Base-by-base conservation (phyloP, 192 early-diverging fungal species). In the Phycomyces blakesleeanus region DNA sequence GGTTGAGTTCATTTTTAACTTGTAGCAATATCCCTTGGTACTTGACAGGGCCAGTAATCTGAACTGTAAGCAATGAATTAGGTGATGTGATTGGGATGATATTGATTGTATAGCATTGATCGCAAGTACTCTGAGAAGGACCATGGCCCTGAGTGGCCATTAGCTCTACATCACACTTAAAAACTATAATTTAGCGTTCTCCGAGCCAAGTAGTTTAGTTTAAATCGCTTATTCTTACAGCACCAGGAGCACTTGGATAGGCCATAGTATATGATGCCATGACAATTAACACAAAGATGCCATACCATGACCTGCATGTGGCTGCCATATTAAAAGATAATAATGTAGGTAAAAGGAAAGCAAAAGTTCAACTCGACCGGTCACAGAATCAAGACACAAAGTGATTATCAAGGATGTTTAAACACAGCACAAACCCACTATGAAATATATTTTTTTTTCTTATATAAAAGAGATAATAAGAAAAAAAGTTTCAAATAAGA, bases 131-230 rank as follows among this genome's bases (percentile, higher is more conserved):
- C n/a, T 54, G 20, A 12, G 61, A 63, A 26, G 61, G 61, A 3
- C 61, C 61, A 63, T 63, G 61, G 0, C 61, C 61, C n/a, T 52
- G 20, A 39, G 51, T 63, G 1, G 61, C 50, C 61, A 63, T 63
- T 3, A 1, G 2, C 3, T 47, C 44, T n/a, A 47, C 18, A 47
- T 14, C 18, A 11, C 44, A 47, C 44, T 47, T n/a, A 41, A 10
- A 14, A 41, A 14, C 40, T 10, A 14, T 41, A 10, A 41, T 41
- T 6, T 10, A 41, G 8, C 6, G 14, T 47, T n/a, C 2, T n/a
- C 44, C 7, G 29, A 2, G 2, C 7, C 7, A 5, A 34, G 29
- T 34, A 34, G 2, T 34, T 34, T 7, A 34, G 7, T 34, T 34
- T 34, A 7, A 34, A 34, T 34, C 29, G 7, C 29, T 5, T 7